Evolutionary conservation across 805 yeast species (phyloP).

Genomic region (Saturnispora hagleri): DNA sequence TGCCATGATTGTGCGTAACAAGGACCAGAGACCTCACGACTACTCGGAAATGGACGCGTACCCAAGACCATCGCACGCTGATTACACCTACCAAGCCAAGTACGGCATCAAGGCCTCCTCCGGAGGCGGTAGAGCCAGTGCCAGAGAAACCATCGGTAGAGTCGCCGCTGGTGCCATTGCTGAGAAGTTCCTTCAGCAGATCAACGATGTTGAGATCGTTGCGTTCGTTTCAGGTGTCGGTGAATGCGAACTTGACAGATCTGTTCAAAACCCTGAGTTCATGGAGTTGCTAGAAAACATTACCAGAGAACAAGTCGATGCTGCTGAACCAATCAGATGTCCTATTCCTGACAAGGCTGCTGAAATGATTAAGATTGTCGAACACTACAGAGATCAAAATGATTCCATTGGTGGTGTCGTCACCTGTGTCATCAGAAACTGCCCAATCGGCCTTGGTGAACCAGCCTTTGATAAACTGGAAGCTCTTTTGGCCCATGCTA

Average conservation of each 20-base stretch:
- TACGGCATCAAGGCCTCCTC: constrained; percentile 90
- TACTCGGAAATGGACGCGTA: constrained; percentile 89
- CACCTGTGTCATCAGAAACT: constrained; percentile 91
- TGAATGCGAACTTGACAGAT: constrained; percentile 63
- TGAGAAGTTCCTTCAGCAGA: constrained; percentile 73
- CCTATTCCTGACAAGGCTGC: constrained; percentile 69
- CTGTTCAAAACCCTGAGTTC: constrained; percentile 56
- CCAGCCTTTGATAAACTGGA: constrained; percentile 96
- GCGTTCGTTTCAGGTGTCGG: constrained; percentile 97
- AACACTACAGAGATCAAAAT: constrained; percentile 70
- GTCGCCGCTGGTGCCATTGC: constrained; percentile 99
- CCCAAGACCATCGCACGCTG: constrained; percentile 98
- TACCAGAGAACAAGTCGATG: constrained; percentile 84
- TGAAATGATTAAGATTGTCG: constrained; percentile 79
- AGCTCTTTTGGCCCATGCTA: constrained; percentile 93
- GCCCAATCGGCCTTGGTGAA: constrained; percentile 95
- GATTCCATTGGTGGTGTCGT: constrained; percentile 98
- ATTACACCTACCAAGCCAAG: constrained; percentile 82
- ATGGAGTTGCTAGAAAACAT: constrained; percentile 59
- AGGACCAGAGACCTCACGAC: constrained; percentile 96
- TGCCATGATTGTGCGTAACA: constrained; percentile 84
- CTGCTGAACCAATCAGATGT: constrained; percentile 85
- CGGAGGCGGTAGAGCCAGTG: constrained; percentile 96
- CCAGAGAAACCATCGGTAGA: constrained; percentile 97
- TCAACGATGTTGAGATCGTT: constrained; percentile 82